Evolutionary conservation across 2,329 filamentous ascomycete species (phyloP), one percentile per base, ranked within the genome.

Genomic region (Microsporum audouinii): DNA sequence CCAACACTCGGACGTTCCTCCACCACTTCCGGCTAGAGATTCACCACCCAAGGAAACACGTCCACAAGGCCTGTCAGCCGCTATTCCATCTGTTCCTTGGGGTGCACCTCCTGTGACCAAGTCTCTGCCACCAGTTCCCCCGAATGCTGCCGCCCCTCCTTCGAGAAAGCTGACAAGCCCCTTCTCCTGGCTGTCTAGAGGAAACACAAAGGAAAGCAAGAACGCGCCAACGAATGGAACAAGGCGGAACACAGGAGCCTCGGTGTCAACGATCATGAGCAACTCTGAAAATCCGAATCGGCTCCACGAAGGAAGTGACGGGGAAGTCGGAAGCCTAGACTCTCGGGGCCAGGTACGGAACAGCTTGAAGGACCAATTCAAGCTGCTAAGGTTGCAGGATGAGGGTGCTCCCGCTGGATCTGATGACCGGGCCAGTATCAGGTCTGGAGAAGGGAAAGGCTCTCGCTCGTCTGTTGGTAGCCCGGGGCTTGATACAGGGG

Each of bases 171-270:
- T 95, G 60, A 91, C 89, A 6, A 89, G 89, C 66, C 89, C 88
- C n/a, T 95, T 95, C 68, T 84, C 89, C 43, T 92, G 89, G 86
- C 81, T 95, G 43, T 89, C 89, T 36, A 80, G 89, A 66, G 86
- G 81, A 71, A 83, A 84, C 29, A 75, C 73, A 33, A 82, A 80
- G 70, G 83, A 82, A 59, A 72, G 78, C 47, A 80, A 83, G 58
- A 81, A 84, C 10, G 80, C 82, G 17, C 70, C 80, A 63, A 76
- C 81, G 36, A 65, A 69, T 38, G 69, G 66, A 33, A 75, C 75
- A 45, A 77, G 87, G 67, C 81, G 89, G 70, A 89, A 92, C 69
- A 95, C 90, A 0, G 84, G 84, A 58, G 89, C 89, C 67, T 95
- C 90, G 0, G 80, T 91, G 58, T 85, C 87, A 23, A 95, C 90